Percentiles rank a stretch among this genome's conserved stretches.
Conservation (phyloP, 352 stramenopile genomes). For the Pythium periplocum region DNA sequence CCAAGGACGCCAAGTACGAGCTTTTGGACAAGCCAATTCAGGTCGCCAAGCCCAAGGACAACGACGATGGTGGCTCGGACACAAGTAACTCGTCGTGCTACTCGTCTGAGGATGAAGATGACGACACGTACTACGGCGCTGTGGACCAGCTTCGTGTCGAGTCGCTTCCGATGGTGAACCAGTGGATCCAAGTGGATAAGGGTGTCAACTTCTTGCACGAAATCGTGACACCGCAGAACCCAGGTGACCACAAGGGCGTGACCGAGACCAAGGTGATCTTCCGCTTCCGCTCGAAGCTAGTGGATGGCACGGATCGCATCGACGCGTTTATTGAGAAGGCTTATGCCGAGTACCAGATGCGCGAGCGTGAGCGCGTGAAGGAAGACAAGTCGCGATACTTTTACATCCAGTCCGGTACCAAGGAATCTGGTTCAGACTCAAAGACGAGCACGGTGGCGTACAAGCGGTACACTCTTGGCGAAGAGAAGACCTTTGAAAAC, state of each 20-base stretch:
- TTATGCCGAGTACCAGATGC: slow-evolving; percentile 25
- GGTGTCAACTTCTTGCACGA: slow-evolving; percentile 31
- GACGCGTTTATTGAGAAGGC: slow-evolving; percentile 27
- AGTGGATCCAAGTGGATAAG: slow-evolving; percentile 23
- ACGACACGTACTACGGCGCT: slow-evolving; percentile 11
- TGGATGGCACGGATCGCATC: slow-evolving; percentile 27
- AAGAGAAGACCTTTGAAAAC: slow-evolving; percentile 77
- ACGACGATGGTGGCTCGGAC: background rate
- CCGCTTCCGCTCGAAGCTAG: slow-evolving; percentile 13
- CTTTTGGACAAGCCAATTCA: slow-evolving; percentile 35
- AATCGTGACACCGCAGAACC: slow-evolving; percentile 8
- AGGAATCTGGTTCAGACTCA: slow-evolving; percentile 9
- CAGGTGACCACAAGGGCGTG: slow-evolving; percentile 10
- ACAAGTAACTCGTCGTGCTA: slow-evolving; percentile 4
- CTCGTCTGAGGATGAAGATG: slow-evolving; percentile 15
- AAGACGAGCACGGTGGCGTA: slow-evolving; percentile 16
- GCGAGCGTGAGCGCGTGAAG: slow-evolving; percentile 4
- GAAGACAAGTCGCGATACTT: slow-evolving; percentile 35
- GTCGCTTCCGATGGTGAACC: slow-evolving; percentile 18
- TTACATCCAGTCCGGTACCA: slow-evolving; percentile 25
- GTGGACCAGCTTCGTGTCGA: slow-evolving; percentile 7
- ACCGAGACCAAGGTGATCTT: slow-evolving; percentile 22
- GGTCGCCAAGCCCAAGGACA: slow-evolving; percentile 1
- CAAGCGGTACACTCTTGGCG: slow-evolving; percentile 65
- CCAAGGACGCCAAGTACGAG: slow-evolving; percentile 38